Evolutionary conservation across 352 stramenopile genomes (phyloP).

Genomic region (Pilasporangium apinafurcum): DNA sequence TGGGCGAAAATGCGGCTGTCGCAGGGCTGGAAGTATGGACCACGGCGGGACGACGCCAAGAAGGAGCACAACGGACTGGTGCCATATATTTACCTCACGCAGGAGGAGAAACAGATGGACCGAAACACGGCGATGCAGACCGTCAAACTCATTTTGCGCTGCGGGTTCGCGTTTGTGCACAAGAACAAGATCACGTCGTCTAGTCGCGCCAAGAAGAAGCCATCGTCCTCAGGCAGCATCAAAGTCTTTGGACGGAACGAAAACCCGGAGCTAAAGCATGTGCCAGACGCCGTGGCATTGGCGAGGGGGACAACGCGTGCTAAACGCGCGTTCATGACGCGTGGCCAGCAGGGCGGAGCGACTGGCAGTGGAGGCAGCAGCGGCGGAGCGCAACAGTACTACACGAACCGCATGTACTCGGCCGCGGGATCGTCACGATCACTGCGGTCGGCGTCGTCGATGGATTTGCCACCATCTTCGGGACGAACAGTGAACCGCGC

Average conservation of each 20-base stretch:
- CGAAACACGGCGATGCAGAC: conserved; percentile 81
- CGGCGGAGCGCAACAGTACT: too few relatives aligned
- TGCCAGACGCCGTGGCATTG: conserved; percentile 46
- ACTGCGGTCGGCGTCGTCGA: conserved; percentile 3
- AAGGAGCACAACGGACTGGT: conserved; percentile 71
- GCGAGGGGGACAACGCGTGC: conserved; percentile 33
- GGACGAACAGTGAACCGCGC: neutral
- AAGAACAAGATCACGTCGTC: conserved; percentile 38
- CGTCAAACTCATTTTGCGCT: conserved; percentile 70
- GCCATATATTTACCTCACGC: conserved; percentile 73
- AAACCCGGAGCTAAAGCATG: conserved; percentile 42
- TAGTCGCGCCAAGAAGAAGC: conserved; percentile 24
- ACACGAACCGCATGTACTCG: conserved; percentile 8
- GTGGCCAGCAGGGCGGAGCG: too few relatives aligned
- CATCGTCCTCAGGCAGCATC: conserved; percentile 32
- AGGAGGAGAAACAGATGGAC: conserved; percentile 81
- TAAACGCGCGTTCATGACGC: conserved; percentile 53
- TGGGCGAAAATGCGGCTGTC: conserved; percentile 79
- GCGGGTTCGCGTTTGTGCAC: conserved; percentile 61
- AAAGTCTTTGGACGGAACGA: conserved; percentile 61
- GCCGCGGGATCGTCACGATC: conserved; percentile 1
- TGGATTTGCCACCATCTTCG: neutral
- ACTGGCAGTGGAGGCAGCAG: too few relatives aligned
- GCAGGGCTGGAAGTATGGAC: conserved; percentile 74
- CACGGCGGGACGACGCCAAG: conserved; percentile 53